Conservation (phyloP, 2,329 filamentous ascomycete species). For the Aspergillus sp. region DNA sequence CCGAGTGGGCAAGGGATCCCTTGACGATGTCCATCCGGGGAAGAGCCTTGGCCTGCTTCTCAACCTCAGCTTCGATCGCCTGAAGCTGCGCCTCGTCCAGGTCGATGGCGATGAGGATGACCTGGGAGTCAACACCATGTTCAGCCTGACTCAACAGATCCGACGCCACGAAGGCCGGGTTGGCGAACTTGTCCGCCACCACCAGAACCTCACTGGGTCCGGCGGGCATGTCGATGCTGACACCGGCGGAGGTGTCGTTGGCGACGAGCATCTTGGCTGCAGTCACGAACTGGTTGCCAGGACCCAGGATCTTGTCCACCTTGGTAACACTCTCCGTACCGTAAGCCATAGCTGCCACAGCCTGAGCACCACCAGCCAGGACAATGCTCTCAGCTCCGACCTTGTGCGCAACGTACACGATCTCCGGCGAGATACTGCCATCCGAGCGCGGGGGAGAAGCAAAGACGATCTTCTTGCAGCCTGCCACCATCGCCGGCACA, state of each 20-base stretch:
- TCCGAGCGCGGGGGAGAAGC: slow-evolving; percentile 88
- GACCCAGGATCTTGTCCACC: slow-evolving; percentile 97
- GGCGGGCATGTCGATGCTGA: slow-evolving; percentile 97
- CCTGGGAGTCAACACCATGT: slow-evolving; percentile 94
- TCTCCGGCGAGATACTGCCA: slow-evolving; percentile 89
- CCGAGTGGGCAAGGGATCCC: slow-evolving; percentile 84
- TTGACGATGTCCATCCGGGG: slow-evolving; percentile 91
- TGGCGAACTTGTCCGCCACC: slow-evolving; percentile 80
- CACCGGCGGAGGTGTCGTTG: slow-evolving; percentile 93
- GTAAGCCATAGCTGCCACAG: slow-evolving; percentile 94
- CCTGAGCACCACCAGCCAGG: slow-evolving; percentile 90
- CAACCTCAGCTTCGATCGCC: slow-evolving; percentile 88
- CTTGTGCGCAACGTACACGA: slow-evolving; percentile 96
- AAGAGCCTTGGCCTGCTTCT: slow-evolving; percentile 80
- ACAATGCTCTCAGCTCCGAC: slow-evolving; percentile 95
- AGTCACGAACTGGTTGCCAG: slow-evolving; percentile 97
- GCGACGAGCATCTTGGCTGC: slow-evolving; percentile 97
- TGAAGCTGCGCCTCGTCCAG: slow-evolving; percentile 69
- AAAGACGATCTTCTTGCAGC: slow-evolving; percentile 90
- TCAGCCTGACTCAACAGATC: slow-evolving; percentile 95
- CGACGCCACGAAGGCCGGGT: slow-evolving; percentile 92
- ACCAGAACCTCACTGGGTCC: slow-evolving; percentile 97
- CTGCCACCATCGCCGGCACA: slow-evolving; percentile 95
- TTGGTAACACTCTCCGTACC: slow-evolving; percentile 92
- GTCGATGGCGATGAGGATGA: slow-evolving; percentile 83